Evolutionary conservation across 306 rosid genomes (phyloP), one percentile per base, ranked within the genome.

Genomic region (Cucurbita maxima): DNA sequence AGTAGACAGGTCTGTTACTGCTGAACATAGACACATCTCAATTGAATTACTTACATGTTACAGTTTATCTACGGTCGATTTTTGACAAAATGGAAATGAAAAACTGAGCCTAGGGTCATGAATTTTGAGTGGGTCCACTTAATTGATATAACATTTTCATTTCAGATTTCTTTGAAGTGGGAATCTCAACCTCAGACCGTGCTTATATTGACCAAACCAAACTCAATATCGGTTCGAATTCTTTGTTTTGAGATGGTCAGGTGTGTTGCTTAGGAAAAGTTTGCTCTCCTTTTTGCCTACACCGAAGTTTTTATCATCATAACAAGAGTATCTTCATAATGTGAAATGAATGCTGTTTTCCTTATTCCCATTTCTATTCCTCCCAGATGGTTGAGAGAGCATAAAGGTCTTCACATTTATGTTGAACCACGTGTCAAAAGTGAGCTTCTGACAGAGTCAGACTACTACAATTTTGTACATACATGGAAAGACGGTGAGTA

Each of bases 131-230:
- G 40, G 52, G 22, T 1, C 79, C 73, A 72, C 58, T 55, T 85
- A 71, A 82, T 76, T 83, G 60, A 71, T 60, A 76, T 58, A 67
- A 77, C 52, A 55, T 76, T 58, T 83, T 79, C 64, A 74, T 89
- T 86, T 72, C 92, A 94, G 99, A 94, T 94, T 71, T 86, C 95
- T 77, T 81, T 94, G 92, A 91, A 83, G 83, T 94, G 99, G 99
- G 95, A 94, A 83, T 89, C 97, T 73, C 37, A 69, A 72, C 99
- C 99, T 60, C 97, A 83, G 87, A 91, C 90, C 9, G 92, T 91
- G 79, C 92, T 94, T 82, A 84, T 94, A 78, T 73, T 94, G 91
- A 87, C 91, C 58, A 91, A 94, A 85, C 98, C 98, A 77, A 89
- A 94, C 81, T 94, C 97, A 25, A 70, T 72, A 78, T 78, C 96